Base-by-base conservation (phyloP, 1,284 basidiomycete species). In the Naganishia sp. region DNA sequence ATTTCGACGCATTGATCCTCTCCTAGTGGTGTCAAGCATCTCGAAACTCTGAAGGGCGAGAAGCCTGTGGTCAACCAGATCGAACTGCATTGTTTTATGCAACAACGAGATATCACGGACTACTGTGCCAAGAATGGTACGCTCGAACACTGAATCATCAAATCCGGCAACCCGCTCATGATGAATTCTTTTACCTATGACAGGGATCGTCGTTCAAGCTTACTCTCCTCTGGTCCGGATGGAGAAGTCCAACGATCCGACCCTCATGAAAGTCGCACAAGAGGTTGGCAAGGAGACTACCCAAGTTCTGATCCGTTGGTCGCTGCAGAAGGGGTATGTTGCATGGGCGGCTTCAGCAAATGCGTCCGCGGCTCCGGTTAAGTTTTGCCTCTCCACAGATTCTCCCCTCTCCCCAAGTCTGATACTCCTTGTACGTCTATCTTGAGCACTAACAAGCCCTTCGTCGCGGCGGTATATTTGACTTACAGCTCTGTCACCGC, bases 51-150 rank as follows among this genome's bases (percentile, higher is more conserved):
- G 43, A 82, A 82, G 59, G 87, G 87, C 10, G 78, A 83, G 56
- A 83, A 85, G 75, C 92, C 92, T 1, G 81, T 87, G 1, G 86
- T 94, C 54, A 92, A 94, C 77, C 92, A 95, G 75, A 87, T 94
- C 64, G 89, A 94, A 86, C 82, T 92, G 7, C 90, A 93, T 74
- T 91, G 92, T 0, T 86, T 89, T 71, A 92, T 90, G 78, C 90
- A 93, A 73, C 90, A 92, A 69, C 81, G 82, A 50, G 84, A 86
- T 10, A 90, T 94, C 65, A 90, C 91, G 31, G 82, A 84, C 21
- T 94, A 90, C 76, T 94, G 92, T 79, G 74, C 79, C 28, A 75
- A 84, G 55, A 81, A 91, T 69, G 82, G 66, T 67, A 82, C 83
- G 55, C 69, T 39, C 7, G 13, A 13, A 39, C 10, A 39, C 7